A percentile compares a stretch with the other conserved stretches of the same genome.
phyloP scores from a whole-genome alignment of 768 basidiomycete genomes.

The Suillus subluteus region DNA sequence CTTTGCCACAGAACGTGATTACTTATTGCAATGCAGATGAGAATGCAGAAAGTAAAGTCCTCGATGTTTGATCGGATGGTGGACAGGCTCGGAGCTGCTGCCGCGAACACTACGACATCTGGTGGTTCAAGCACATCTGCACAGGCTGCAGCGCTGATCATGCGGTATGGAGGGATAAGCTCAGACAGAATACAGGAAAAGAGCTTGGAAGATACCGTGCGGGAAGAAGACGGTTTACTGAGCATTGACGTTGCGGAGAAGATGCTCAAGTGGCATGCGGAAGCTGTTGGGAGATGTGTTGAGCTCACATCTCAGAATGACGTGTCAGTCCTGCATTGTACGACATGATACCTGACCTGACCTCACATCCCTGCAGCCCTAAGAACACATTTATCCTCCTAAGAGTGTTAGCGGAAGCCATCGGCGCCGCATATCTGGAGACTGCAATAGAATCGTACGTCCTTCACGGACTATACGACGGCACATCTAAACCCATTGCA shows the following conservation, averaged over 20 bases:
- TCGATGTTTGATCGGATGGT: constrained; percentile 92
- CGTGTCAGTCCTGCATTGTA: constrained; percentile 58
- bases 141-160: constrained; percentile 85
- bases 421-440: constrained; percentile 85
- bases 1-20: constrained; percentile 12
- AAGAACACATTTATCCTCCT: constrained; percentile 88
- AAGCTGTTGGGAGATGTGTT: constrained; percentile 92
- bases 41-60: constrained; percentile 67
- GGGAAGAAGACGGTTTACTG: constrained; percentile 83
- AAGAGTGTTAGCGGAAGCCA: constrained; percentile 83
- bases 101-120: constrained; percentile 62
- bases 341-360: constrained; percentile 2
- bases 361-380: constrained; percentile 51
- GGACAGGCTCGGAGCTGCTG: constrained; percentile 77
- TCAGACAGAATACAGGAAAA: constrained; percentile 53
- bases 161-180: constrained; percentile 87
- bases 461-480: neutral
- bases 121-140: constrained; percentile 72
- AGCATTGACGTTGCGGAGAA: constrained; percentile 79
- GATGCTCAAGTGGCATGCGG: constrained; percentile 98
- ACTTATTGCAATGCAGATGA: constrained; percentile 43
- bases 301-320: constrained; percentile 84
- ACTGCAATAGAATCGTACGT: constrained; percentile 90
- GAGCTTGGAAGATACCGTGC: constrained; percentile 66
- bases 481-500: constrained; percentile 12